Conservation (phyloP, 345 rosid genomes). For the Limnanthes douglasii region DNA sequence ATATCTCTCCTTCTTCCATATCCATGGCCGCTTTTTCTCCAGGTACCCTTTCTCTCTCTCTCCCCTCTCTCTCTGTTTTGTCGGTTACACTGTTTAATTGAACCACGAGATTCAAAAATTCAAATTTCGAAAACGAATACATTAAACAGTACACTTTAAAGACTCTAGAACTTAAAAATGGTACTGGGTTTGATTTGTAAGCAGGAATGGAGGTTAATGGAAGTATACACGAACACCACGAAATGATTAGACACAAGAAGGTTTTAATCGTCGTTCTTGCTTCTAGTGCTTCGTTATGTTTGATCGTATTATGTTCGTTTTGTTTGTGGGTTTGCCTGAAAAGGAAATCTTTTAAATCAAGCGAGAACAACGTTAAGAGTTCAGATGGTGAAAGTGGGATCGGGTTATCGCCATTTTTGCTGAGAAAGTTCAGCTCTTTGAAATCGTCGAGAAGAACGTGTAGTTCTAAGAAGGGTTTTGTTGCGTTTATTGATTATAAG, state of each 20-base stretch:
- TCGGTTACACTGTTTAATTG: not conserved
- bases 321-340: conserved; percentile 36
- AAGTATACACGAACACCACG: conserved; percentile 20
- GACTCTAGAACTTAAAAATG: conserved; percentile 3
- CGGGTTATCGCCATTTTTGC: conserved; percentile 30
- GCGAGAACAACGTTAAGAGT: conserved; percentile 18
- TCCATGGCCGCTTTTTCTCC: conserved; percentile 47
- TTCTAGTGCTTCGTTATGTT: conserved; percentile 33
- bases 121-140: conserved; percentile 1
- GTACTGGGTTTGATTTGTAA: conserved; percentile 5
- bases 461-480: conserved; percentile 18
- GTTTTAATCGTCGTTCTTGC: conserved; percentile 33
- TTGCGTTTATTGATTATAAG: conserved; percentile 45
- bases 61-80: not conserved
- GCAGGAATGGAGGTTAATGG: conserved; percentile 32
- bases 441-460: conserved; percentile 26
- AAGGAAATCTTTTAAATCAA: conserved; percentile 25
- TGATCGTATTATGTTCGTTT: conserved; percentile 22
- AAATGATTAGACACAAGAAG: conserved; percentile 27
- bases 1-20: conserved; percentile 28
- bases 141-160: too few species aligned
- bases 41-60: conserved; percentile 17
- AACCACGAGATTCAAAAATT: not conserved
- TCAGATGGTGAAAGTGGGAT: conserved; percentile 61
- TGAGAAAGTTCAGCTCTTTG: conserved; percentile 27